These are phyloP conservation scores for Acanthamoeba triangularis DNA, from an alignment of 208 protist genomes.

Conservation along the genomic window DNA sequence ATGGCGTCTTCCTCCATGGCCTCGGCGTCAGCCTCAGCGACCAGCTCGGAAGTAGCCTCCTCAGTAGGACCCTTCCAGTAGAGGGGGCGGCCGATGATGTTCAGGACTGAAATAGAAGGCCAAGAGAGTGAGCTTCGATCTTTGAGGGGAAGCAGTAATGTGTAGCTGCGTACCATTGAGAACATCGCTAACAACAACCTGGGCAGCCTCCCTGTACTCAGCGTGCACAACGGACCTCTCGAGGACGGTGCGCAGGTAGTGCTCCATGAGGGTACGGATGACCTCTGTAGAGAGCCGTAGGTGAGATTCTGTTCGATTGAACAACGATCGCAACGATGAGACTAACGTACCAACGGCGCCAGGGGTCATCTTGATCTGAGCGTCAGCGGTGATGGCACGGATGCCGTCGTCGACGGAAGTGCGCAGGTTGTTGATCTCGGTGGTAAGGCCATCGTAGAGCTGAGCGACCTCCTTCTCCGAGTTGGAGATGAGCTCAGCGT, in stretches of 20 bases:
- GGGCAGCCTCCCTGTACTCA: conserved; percentile 14
- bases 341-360: not conserved
- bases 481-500: conserved; percentile 33
- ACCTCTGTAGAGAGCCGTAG: not conserved
- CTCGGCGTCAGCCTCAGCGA: conserved; percentile 7
- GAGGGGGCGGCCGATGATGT: conserved; percentile 65
- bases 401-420: conserved; percentile 48
- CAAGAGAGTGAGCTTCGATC: not conserved
- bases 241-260: conserved; percentile 43
- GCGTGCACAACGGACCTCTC: conserved; percentile 59
- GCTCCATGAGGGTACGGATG: conserved; percentile 10
- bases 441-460: conserved; percentile 73
- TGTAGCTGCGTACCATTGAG: not conserved
- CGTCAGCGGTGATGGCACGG: not conserved
- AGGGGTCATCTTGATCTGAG: not conserved
- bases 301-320: not conserved
- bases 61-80: conserved; percentile 37
- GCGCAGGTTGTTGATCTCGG: conserved; percentile 70
- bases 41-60: not conserved
- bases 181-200: conserved; percentile 23
- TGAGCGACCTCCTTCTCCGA: conserved; percentile 38
- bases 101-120: not conserved
- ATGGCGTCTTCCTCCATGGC: conserved; percentile 26
- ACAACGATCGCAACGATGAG: not conserved
- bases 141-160: not conserved